A percentile compares a stretch with the other conserved stretches of the same genome.
Evolutionary conservation across 2,329 filamentous ascomycete species (phyloP).

Genomic region (Clarireedia hainanense): DNA sequence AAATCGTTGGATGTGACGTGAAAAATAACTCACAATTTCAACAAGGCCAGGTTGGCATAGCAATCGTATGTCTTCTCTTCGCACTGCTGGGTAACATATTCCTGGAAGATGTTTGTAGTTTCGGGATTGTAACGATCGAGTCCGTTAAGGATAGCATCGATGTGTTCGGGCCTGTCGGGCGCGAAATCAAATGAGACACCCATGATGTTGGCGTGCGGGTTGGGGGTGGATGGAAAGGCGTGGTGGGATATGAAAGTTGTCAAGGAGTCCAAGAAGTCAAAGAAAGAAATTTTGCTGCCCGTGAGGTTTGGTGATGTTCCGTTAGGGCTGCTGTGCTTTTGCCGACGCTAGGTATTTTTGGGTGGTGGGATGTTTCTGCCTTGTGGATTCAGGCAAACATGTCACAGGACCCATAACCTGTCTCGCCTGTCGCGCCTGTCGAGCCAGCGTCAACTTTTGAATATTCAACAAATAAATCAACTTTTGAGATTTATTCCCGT

Average conservation of each 20-base stretch:
- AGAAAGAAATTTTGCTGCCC: constrained; percentile 6
- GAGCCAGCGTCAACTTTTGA: no score
- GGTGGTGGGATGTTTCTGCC: not conserved
- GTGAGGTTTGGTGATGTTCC: constrained; percentile 5
- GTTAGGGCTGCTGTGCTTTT: constrained; percentile 11
- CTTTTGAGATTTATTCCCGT: no score
- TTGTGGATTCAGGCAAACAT: not conserved
- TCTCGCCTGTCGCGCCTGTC: no score
- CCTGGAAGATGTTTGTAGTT: constrained; percentile 86
- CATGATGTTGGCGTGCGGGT: constrained; percentile 17
- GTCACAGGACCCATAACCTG: not conserved
- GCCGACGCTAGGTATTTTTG: constrained; percentile 4
- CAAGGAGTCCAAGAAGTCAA: constrained; percentile 1
- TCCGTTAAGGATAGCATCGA: constrained; percentile 89
- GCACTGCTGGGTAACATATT: constrained; percentile 91
- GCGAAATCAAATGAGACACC: constrained; percentile 66
- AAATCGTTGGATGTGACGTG: not conserved
- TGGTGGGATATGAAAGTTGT: constrained; percentile 1
- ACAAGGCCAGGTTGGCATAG: constrained; percentile 89
- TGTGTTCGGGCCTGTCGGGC: constrained; percentile 84
- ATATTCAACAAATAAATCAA: no score
- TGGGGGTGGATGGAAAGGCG: not conserved
- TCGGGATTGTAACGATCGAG: constrained; percentile 98
- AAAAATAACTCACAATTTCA: constrained; percentile 79
- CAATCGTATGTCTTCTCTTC: constrained; percentile 90